These are phyloP conservation scores for Adansonia rubrostipa DNA, from an alignment of 441 rosid genomes.

Conservation along the genomic window DNA sequence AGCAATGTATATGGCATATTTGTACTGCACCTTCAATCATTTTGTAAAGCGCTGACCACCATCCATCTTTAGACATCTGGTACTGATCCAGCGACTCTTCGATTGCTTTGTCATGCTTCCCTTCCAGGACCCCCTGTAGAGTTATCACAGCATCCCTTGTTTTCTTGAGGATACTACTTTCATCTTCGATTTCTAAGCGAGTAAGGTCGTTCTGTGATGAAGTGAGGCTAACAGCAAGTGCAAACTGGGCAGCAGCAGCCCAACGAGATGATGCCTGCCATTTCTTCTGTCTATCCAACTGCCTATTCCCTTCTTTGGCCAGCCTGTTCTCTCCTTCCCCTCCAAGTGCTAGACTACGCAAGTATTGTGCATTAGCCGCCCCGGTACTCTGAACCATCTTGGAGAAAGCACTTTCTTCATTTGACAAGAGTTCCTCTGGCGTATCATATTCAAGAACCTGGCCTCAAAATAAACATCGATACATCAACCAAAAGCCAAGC, in stretches of 20 bases:
- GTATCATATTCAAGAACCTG: slow-evolving; percentile 84
- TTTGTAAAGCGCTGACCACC: slow-evolving; percentile 95
- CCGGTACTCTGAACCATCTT: slow-evolving; percentile 98
- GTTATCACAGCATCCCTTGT: slow-evolving; percentile 88
- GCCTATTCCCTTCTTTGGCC: slow-evolving; percentile 43
- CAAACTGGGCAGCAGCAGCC: slow-evolving; percentile 95
- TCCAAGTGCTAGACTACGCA: slow-evolving; percentile 72
- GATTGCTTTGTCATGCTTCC: slow-evolving; percentile 79
- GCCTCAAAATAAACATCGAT: slow-evolving; percentile 11
- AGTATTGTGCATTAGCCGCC: slow-evolving; percentile 85
- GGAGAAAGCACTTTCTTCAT: slow-evolving; percentile 76
- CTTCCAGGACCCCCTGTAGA: slow-evolving; percentile 82
- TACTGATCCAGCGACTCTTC: slow-evolving; percentile 63
- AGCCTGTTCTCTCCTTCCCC: slow-evolving; percentile 45
- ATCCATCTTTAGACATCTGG: slow-evolving; percentile 71
- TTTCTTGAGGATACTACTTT: slow-evolving; percentile 69
- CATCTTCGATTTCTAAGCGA: slow-evolving; percentile 66
- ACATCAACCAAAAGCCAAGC: slow-evolving; percentile 14
- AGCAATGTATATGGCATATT: neutral
- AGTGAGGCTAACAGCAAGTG: slow-evolving; percentile 85
- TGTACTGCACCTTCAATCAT: slow-evolving; percentile 77
- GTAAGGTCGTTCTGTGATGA: slow-evolving; percentile 91
- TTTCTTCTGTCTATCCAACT: slow-evolving; percentile 63
- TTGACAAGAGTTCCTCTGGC: slow-evolving; percentile 72
- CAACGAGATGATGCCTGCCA: slow-evolving; percentile 94